Conservation (phyloP, 1,284 basidiomycete species). For the Austropuccinia psidii region DNA sequence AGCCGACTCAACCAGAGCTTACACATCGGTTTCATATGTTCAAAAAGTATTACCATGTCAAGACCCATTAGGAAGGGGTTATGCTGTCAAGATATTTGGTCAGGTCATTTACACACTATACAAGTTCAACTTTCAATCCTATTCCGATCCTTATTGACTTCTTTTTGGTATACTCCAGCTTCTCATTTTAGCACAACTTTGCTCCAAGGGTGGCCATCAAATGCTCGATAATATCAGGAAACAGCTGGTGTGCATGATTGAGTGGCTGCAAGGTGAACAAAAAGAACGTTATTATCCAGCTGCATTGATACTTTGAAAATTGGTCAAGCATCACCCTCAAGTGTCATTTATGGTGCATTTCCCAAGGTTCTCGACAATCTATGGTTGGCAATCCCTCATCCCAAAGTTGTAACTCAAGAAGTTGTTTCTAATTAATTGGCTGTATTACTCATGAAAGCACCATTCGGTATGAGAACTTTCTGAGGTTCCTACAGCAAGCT, state of each 20-base stretch:
- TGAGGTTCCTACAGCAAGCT: slow-evolving; percentile 78
- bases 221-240: slow-evolving; percentile 45
- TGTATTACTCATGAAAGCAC: slow-evolving; percentile 57
- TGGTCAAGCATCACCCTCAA: slow-evolving; percentile 71
- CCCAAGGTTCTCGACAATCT: slow-evolving; percentile 81
- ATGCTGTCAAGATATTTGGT: slow-evolving; percentile 46
- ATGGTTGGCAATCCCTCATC: slow-evolving; percentile 74
- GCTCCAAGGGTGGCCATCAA: slow-evolving; percentile 43
- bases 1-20: slow-evolving; percentile 44
- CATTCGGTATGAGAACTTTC: slow-evolving; percentile 53
- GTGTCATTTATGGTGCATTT: slow-evolving; percentile 69
- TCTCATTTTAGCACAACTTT: slow-evolving; percentile 41
- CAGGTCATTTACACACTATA: neutral
- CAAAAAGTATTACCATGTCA: slow-evolving; percentile 45
- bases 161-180: neutral
- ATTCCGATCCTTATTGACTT: no score
- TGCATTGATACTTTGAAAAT: slow-evolving; percentile 78
- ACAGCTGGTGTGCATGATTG: slow-evolving; percentile 45
- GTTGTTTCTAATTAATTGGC: slow-evolving; percentile 82
- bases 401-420: slow-evolving; percentile 60
- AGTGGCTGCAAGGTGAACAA: slow-evolving; percentile 47
- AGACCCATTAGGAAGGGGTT: slow-evolving; percentile 45
- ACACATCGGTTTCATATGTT: slow-evolving; percentile 43
- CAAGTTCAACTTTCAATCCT: no score
- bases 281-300: slow-evolving; percentile 72